Conservation (phyloP, 768 basidiomycete species). For the Agaricus blazei region DNA sequence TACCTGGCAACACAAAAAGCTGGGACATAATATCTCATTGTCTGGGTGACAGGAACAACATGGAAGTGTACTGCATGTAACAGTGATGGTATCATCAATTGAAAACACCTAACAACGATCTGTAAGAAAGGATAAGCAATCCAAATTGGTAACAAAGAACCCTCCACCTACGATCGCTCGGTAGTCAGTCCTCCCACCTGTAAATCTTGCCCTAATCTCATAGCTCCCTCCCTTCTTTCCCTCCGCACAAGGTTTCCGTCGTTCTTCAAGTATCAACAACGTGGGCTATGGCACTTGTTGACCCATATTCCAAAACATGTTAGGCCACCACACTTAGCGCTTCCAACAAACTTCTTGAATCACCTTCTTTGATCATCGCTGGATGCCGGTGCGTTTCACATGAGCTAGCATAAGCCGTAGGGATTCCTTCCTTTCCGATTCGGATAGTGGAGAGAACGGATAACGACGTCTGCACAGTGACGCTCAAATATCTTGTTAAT, state of each 20-base stretch:
- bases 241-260: conserved; percentile 25
- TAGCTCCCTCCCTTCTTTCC: conserved; percentile 44
- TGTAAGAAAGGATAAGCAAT: conserved; percentile 21
- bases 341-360: no score
- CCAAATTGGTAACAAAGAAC: neutral
- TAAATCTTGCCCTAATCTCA: conserved; percentile 80
- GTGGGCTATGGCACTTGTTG: no score
- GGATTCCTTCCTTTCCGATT: no score
- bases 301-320: no score
- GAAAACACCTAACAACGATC: conserved; percentile 96
- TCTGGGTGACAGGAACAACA: conserved; percentile 87
- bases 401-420: no score
- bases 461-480: no score
- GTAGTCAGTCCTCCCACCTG: conserved; percentile 71
- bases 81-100: conserved; percentile 86
- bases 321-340: no score
- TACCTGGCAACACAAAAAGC: conserved; percentile 96
- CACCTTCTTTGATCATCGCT: no score
- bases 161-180: conserved; percentile 57
- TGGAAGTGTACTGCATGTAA: conserved; percentile 77
- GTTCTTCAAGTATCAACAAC: conserved; percentile 81
- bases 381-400: no score
- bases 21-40: conserved; percentile 95
- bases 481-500: no score
- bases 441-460: no score